Percentiles rank a stretch among this genome's conserved stretches.
Evolutionary conservation across 495 filamentous ascomycete genomes (phyloP).

Genomic region (Aspergillus funiculosus): DNA sequence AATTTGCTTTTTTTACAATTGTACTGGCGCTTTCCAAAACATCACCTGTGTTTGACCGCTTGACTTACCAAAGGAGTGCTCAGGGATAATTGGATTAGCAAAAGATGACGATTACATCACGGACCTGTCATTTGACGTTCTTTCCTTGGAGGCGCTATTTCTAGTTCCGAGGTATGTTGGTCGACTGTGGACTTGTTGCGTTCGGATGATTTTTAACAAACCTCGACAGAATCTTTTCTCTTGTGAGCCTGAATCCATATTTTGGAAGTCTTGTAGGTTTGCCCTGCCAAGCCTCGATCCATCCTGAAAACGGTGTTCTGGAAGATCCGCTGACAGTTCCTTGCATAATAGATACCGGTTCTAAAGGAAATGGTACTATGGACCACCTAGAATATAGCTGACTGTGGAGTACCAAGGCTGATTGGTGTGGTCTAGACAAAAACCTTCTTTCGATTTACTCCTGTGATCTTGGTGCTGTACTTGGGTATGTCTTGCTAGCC

Average conservation of each 20-base stretch:
- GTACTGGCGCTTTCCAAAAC: too few species aligned
- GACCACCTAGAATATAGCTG: neutral
- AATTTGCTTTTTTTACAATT: too few species aligned
- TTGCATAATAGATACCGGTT: constrained; percentile 59
- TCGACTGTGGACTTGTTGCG: neutral
- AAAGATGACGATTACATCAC: constrained; percentile 56
- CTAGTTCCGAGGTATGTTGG: constrained; percentile 65
- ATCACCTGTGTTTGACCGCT: neutral
- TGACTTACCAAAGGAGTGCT: constrained; percentile 10
- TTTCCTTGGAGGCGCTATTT: constrained; percentile 84
- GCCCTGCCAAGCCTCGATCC: constrained; percentile 8
- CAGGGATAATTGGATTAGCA: constrained; percentile 68
- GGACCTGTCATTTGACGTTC: constrained; percentile 77
- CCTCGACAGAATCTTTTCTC: constrained; percentile 63
- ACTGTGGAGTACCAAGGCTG: constrained; percentile 25
- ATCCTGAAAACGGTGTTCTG: constrained; percentile 6
- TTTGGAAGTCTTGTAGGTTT: constrained; percentile 68
- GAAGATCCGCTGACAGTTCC: constrained; percentile 23
- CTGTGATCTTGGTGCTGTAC: constrained; percentile 80
- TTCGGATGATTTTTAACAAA: constrained; percentile 14
- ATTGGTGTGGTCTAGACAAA: constrained; percentile 53
- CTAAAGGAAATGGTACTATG: constrained; percentile 73
- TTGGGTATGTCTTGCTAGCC: constrained; percentile 41
- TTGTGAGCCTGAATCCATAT: constrained; percentile 83
- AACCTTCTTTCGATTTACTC: constrained; percentile 85